These are phyloP conservation scores for Cryptomeria japonica DNA, from an alignment of 75 land plant genomes.

Conservation along the genomic window DNA sequence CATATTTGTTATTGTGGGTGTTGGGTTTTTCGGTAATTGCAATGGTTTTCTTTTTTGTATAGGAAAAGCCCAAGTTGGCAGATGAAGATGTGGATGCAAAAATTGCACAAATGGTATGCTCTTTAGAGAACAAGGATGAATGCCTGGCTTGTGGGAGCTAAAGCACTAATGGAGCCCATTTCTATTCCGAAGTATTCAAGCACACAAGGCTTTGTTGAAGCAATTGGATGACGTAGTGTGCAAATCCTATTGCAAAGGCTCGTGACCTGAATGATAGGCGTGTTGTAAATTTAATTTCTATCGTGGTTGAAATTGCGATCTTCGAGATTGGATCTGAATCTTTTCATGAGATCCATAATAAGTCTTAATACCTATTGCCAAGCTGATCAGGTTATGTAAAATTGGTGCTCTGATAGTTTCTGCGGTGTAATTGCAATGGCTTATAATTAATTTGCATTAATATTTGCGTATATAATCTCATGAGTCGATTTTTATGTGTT, in stretches of 20 bases:
- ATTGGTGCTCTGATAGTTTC: neutral
- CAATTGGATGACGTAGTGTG: neutral
- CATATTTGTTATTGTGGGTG: neutral
- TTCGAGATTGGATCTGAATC: neutral
- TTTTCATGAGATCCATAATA: neutral
- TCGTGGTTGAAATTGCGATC: neutral
- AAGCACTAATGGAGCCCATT: neutral
- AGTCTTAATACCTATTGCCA: no score
- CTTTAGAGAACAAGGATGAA: constrained; percentile 77
- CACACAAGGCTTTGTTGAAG: neutral
- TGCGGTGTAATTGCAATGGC: neutral
- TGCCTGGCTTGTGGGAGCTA: constrained; percentile 89
- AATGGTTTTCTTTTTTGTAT: neutral
- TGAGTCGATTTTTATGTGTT: no score
- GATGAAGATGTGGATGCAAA: constrained; percentile 37
- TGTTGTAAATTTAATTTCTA: neutral
- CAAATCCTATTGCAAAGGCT: neutral
- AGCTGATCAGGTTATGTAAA: neutral
- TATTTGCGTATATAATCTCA: no score
- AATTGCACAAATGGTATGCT: constrained; percentile 84
- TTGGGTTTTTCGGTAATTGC: neutral
- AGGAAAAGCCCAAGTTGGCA: constrained; percentile 32
- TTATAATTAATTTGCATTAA: no score
- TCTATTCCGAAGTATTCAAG: neutral
- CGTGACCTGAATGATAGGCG: neutral